These are phyloP conservation scores for Psilocybe cubensis DNA, from an alignment of 768 basidiomycete species.

Conservation along the genomic window DNA sequence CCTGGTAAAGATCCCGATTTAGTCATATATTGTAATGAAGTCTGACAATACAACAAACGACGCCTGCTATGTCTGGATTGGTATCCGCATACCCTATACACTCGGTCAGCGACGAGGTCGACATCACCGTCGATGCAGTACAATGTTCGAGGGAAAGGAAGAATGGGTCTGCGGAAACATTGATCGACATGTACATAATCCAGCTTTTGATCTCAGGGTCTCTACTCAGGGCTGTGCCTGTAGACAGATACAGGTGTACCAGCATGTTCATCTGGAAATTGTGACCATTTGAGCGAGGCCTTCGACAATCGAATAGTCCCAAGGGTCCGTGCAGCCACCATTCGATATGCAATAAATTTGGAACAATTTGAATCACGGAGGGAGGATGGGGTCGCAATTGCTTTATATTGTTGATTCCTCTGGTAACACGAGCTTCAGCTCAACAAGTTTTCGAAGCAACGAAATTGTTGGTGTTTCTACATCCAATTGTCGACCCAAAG, in stretches of 20 bases:
- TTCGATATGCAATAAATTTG: not conserved
- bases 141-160: not conserved
- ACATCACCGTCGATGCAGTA: not conserved
- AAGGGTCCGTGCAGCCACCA: not conserved
- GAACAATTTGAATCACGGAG: not conserved
- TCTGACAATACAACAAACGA: constrained; percentile 17
- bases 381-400: not conserved
- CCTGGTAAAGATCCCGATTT: constrained; percentile 17
- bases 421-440: constrained; percentile 59
- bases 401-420: constrained; percentile 43
- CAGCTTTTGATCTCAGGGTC: not conserved
- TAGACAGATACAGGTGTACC: not conserved
- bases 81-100: constrained; percentile 23
- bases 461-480: constrained; percentile 62
- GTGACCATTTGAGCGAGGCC: not conserved
- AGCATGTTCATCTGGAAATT: not conserved
- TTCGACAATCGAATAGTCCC: no score
- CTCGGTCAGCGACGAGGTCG: not conserved
- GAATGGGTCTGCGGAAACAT: not conserved
- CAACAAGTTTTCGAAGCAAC: constrained; percentile 59
- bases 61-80: constrained; percentile 39
- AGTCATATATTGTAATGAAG: not conserved
- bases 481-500: constrained; percentile 58
- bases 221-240: not conserved
- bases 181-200: no score